A percentile compares a stretch with the other conserved stretches of the same genome.
phyloP scores from a whole-genome alignment of 306 rosid species.

The Abrus precatorius region DNA sequence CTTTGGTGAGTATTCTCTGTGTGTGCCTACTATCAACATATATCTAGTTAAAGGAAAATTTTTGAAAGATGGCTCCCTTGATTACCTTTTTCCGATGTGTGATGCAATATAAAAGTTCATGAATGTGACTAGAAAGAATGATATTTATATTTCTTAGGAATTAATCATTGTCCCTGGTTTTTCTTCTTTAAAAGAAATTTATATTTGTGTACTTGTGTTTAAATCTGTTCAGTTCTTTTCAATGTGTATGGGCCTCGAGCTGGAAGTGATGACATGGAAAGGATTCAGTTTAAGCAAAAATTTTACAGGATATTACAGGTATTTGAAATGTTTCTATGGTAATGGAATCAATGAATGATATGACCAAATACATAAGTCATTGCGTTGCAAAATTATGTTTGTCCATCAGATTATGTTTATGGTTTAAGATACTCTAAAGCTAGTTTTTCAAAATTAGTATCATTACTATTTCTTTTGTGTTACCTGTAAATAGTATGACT shows the following conservation, averaged over 20 bases:
- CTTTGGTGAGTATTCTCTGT: conserved; percentile 65
- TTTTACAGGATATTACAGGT: conserved; percentile 87
- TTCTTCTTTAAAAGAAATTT: neutral
- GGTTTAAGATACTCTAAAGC: conserved; percentile 24
- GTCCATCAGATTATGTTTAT: conserved; percentile 24
- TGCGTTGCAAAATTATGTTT: conserved; percentile 1
- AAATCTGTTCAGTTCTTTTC: conserved; percentile 73
- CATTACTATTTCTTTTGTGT: conserved; percentile 9
- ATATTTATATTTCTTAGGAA: neutral
- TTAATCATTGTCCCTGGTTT: conserved; percentile 1
- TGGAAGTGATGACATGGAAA: conserved; percentile 74
- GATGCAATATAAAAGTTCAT: neutral
- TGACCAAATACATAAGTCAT: neutral
- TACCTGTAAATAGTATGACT: conserved; percentile 12
- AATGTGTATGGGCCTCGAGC: conserved; percentile 95
- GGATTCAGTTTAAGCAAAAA: conserved; percentile 75
- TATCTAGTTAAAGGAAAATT: neutral
- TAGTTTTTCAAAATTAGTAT: neutral
- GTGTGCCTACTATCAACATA: neutral
- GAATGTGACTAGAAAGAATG: conserved; percentile 14
- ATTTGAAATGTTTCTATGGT: conserved; percentile 20
- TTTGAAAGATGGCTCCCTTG: conserved; percentile 1
- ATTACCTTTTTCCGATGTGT: neutral
- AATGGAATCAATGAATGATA: conserved; percentile 7
- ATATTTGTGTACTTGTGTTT: conserved; percentile 39